Evolutionary conservation across 805 yeast species (phyloP).

Genomic region (Ogataea thermomethanolica): DNA sequence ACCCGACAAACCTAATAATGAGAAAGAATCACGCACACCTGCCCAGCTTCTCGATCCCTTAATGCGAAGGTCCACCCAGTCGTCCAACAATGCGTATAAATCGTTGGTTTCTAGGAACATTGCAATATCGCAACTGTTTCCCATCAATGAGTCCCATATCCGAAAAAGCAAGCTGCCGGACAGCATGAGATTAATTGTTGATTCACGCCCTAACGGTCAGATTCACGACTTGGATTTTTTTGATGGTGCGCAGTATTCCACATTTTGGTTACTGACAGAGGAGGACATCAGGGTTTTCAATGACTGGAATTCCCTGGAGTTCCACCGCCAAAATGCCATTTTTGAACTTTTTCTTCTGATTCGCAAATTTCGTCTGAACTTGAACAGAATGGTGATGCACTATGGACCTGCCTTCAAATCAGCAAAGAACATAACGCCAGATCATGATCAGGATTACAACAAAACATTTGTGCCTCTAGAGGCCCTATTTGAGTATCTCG

Average conservation of each 20-base stretch:
- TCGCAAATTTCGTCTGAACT: conserved; percentile 25
- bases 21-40: conserved; percentile 11
- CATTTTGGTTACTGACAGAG: conserved; percentile 28
- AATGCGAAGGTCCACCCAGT: conserved; percentile 9
- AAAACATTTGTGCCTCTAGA: conserved; percentile 29
- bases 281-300: conserved; percentile 23
- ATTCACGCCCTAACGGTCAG: conserved; percentile 26
- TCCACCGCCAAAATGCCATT: conserved; percentile 29
- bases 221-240: conserved; percentile 23
- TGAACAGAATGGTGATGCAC: conserved; percentile 26
- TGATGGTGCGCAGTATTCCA: conserved; percentile 24
- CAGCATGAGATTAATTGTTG: conserved; percentile 23
- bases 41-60: too few relatives aligned
- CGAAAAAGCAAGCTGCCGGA: conserved; percentile 18
- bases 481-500: conserved; percentile 25
- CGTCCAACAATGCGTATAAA: conserved; percentile 6
- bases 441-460: conserved; percentile 22
- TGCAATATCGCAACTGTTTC: conserved; percentile 4
- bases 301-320: conserved; percentile 28
- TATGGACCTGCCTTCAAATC: conserved; percentile 28
- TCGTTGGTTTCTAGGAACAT: conserved; percentile 3
- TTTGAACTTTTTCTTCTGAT: conserved; percentile 29
- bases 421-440: conserved; percentile 18
- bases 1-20: too few relatives aligned
- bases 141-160: conserved; percentile 7